These are phyloP conservation scores for Hypericum androsaemum DNA, from an alignment of 345 rosid genomes.

Conservation along the genomic window DNA sequence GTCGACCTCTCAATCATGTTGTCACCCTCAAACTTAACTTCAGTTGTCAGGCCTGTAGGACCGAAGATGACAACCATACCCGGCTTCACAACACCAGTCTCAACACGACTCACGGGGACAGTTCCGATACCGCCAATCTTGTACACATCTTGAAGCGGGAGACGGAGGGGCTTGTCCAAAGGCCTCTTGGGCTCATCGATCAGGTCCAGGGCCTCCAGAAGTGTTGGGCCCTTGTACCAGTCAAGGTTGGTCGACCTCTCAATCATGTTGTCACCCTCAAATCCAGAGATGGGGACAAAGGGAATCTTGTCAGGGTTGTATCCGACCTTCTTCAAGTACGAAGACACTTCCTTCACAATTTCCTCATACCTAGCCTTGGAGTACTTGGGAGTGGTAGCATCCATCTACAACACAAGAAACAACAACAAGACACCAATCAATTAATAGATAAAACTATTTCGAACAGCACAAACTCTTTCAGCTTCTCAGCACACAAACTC, in stretches of 20 bases:
- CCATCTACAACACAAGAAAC: neutral
- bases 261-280: slow-evolving; percentile 1
- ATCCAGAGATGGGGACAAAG: too few relatives aligned
- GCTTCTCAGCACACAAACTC: too few relatives aligned
- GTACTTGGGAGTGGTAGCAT: slow-evolving; percentile 7
- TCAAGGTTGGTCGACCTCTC: slow-evolving; percentile 11
- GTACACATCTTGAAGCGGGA: neutral
- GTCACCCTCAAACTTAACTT: too few relatives aligned
- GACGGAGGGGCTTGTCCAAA: slow-evolving; percentile 7
- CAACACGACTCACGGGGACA: too few relatives aligned
- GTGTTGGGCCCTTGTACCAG: slow-evolving; percentile 10
- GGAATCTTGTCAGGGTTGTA: too few relatives aligned
- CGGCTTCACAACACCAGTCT: too few relatives aligned
- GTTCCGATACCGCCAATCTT: too few relatives aligned
- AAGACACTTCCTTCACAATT: slow-evolving; percentile 9
- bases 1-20: slow-evolving; percentile 12
- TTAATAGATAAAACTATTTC: too few relatives aligned
- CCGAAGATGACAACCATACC: too few relatives aligned
- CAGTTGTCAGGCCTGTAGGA: too few relatives aligned
- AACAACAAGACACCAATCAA: too few relatives aligned
- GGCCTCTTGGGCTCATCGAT: slow-evolving; percentile 9
- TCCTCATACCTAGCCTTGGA: slow-evolving; percentile 8
- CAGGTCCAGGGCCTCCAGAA: slow-evolving; percentile 2
- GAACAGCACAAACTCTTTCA: too few relatives aligned
- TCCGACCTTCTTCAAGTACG: neutral